Conservation (phyloP, 2,329 filamentous ascomycete genomes). For the Helotiales sp. region DNA sequence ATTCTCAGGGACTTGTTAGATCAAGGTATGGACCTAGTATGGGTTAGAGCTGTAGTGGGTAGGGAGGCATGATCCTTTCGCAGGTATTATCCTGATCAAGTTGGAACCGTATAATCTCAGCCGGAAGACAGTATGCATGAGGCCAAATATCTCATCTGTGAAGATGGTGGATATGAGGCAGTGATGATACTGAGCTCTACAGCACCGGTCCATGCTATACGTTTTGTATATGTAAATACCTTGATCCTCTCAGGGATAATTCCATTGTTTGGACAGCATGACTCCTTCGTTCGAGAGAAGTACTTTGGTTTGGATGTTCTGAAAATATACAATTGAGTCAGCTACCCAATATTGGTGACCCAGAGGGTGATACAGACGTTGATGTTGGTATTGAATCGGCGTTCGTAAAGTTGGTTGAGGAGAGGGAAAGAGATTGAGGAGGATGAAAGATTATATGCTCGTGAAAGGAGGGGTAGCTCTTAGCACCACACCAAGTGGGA, state of each 20-base stretch:
- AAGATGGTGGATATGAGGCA: constrained; percentile 33
- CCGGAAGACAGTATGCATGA: constrained; percentile 41
- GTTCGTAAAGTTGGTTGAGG: neutral
- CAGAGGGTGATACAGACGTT: constrained; percentile 17
- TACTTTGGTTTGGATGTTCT: constrained; percentile 25
- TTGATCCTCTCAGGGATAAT: constrained; percentile 37
- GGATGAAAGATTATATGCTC: constrained; percentile 10
- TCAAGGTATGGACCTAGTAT: constrained; percentile 39
- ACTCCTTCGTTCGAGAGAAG: constrained; percentile 23
- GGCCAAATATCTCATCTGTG: constrained; percentile 30
- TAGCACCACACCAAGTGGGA: constrained; percentile 10
- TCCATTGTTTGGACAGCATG: constrained; percentile 34
- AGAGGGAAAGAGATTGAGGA: neutral
- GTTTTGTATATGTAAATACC: constrained; percentile 41
- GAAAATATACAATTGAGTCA: neutral
- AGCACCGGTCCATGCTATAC: constrained; percentile 67
- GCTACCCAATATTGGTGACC: neutral
- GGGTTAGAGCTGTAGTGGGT: constrained; percentile 41
- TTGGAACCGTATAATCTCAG: constrained; percentile 92
- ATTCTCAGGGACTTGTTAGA: constrained; percentile 50
- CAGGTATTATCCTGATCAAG: constrained; percentile 99
- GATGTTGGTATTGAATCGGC: neutral
- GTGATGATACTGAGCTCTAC: constrained; percentile 40
- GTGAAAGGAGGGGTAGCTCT: constrained; percentile 25
- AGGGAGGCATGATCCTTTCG: constrained; percentile 93